Base-by-base conservation (phyloP, 768 basidiomycete species). In the Mycena vulgaris region DNA sequence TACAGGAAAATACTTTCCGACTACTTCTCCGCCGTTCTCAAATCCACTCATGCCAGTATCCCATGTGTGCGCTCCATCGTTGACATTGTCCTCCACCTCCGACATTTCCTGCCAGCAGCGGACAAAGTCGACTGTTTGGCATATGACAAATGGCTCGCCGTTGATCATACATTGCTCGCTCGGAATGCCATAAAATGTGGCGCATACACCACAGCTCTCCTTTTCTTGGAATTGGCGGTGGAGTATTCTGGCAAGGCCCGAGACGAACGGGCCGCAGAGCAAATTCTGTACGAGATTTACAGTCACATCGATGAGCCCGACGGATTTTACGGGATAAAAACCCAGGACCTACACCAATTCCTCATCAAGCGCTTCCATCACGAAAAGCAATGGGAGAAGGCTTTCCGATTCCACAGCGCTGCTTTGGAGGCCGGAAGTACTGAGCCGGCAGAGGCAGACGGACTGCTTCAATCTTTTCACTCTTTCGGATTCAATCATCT, bases 301-400 rank as follows among this genome's bases (percentile, higher is more conserved):
- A 90, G 91, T 62, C 93, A 96, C 74, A 96, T 99, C 68, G 97
- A 98, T 76, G 98, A 99, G 78, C 97, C 97, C 0, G 98, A 99
- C 75, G 96, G 98, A 2, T 99, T 99, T 79, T 99, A 99, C 79
- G 96, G 96, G 7, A 96, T 99, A 68, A 87, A 92, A 70, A 90
- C 93, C 9, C 80, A 86, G 35, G 90, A 99, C 76, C 87, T 94
- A n/a, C 88, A 90, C 28, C 87, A 89, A 49, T 93, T 96, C 64
- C 86, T 99, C 39, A 85, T 96, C 59, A 92, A 90, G 70, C 90
- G 95, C 13, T 92, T 97, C 70, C 94, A 95, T 74, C 98, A 99
- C 71, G 98, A 99, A 79, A 87, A 91, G 23, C 93, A 97, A 76
- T 97, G 96, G 94, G 90, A 92, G 51, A 94, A 93, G 76, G 96